phyloP scores from a whole-genome alignment of 1,139 yeast species.

The Kodamaea sp. region DNA sequence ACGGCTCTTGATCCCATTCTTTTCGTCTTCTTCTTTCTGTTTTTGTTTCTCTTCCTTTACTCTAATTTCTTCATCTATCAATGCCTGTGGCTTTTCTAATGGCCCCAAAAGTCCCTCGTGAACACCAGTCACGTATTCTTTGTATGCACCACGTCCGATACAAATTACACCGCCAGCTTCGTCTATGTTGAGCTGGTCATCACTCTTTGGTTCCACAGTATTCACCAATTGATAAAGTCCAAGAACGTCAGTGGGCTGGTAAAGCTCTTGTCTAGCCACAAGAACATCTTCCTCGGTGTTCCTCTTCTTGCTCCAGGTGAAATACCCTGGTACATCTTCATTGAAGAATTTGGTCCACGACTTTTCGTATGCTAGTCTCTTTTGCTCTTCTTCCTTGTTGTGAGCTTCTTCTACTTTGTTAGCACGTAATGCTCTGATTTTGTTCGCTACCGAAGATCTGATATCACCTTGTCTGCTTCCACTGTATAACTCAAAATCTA shows the following conservation, averaged over 20 bases:
- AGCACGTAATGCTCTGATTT: constrained; percentile 69
- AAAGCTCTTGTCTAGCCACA: constrained; percentile 41
- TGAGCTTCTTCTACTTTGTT: constrained; percentile 22
- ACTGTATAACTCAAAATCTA: constrained; percentile 77
- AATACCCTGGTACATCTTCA: constrained; percentile 13
- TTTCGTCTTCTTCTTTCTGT: constrained; percentile 16
- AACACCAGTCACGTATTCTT: constrained; percentile 85
- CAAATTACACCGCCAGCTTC: constrained; percentile 85
- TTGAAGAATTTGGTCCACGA: constrained; percentile 19
- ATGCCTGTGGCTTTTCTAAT: constrained; percentile 58
- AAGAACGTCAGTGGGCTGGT: constrained; percentile 54
- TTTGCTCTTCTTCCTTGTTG: constrained; percentile 7
- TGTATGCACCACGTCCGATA: constrained; percentile 93
- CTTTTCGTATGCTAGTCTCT: constrained; percentile 7
- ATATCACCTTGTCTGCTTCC: constrained; percentile 89
- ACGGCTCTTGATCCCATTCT: constrained; percentile 14
- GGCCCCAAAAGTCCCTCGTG: constrained; percentile 97
- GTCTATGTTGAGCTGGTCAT: constrained; percentile 48
- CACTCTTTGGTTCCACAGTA: constrained; percentile 38
- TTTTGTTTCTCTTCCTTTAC: constrained; percentile 19
- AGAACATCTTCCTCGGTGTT: constrained; percentile 21
- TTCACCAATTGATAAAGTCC: constrained; percentile 53
- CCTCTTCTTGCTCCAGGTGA: constrained; percentile 7
- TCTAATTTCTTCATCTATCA: constrained; percentile 32
- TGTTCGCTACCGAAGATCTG: constrained; percentile 77